Evolutionary conservation across 768 basidiomycete species (phyloP), one percentile per base, ranked within the genome.

Genomic region (Pisolithus tinctorius): DNA sequence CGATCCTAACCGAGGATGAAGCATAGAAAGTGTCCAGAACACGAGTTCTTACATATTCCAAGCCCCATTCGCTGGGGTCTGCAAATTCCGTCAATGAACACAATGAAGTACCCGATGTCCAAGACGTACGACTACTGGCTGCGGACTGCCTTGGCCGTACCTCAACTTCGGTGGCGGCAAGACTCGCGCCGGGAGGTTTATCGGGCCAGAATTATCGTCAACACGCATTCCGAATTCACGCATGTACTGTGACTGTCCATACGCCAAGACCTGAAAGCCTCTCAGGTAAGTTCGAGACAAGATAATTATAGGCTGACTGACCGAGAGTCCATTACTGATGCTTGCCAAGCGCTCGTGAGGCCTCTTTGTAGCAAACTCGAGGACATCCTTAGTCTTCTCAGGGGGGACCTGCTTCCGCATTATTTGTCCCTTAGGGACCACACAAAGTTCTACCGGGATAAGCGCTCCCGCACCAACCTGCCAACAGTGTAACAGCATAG

Each of bases 211-310:
- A 9, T 71, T 59, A 45, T 80, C 55, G 16, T 69, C 71, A 17
- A 92, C 82, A 2, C 70, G 55, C 76, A 92, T 80, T 7, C 86
- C 86, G 55, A 90, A 90, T 61, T 82, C 75, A 39, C 78, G 74
- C 31, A 90, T 79, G 55, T 86, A 88, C 64, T 88, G 80, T 0
- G 84, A 87, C 63, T 85, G 81, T 0, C 84, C 83, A 56, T 88
- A 88, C 26, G 77, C 74, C 50, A 86, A 69, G 37, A 83, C 77
- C 81, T 83, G 48, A 9, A 45, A 34, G 27, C 14, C 23, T 2
- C 34, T 25, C 6, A 2, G 13, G 17, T 58, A 20, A 47, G 43
- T 16, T 52, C 26, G 30, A 10, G 42, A 48, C 20, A 17, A 6
- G 4, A 42, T 29, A 42, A 17, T 26, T 0, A 4, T 16, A 26